A percentile compares a stretch with the other conserved stretches of the same genome.
These are phyloP conservation scores for Cladosporium velox DNA, from an alignment of 2,329 filamentous ascomycete genomes.

Conservation along the genomic window DNA sequence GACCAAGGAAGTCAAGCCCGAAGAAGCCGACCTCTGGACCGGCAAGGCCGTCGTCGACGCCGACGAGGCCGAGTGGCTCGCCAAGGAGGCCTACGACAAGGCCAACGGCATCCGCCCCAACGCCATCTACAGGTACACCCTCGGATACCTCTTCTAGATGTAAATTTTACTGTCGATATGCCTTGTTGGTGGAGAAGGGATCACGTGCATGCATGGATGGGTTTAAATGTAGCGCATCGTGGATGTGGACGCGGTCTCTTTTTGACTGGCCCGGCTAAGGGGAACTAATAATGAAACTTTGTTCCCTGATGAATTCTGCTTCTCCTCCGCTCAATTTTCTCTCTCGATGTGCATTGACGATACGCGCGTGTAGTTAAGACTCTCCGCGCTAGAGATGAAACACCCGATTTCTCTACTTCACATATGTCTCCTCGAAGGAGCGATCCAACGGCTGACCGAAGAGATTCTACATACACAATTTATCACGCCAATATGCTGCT, in stretches of 20 bases:
- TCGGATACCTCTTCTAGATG: conserved; percentile 33
- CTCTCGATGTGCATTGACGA: no score
- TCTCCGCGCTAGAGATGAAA: not conserved
- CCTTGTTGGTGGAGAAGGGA: not conserved
- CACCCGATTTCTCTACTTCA: not conserved
- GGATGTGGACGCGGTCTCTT: not conserved
- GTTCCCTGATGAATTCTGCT: not conserved
- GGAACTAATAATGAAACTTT: conserved; percentile 5
- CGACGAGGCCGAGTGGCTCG: conserved; percentile 50
- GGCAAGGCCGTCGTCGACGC: conserved; percentile 62
- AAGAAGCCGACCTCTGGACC: conserved; percentile 60
- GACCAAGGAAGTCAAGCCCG: conserved; percentile 56
- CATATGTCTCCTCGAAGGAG: no score
- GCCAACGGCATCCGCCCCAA: conserved; percentile 26
- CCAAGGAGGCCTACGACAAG: conserved; percentile 33
- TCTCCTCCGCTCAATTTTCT: no score
- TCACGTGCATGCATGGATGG: no score
- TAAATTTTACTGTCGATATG: not conserved
- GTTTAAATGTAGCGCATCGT: no score
- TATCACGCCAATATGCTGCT: not conserved
- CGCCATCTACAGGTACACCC: conserved; percentile 26
- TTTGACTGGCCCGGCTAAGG: not conserved
- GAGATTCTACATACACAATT: no score
- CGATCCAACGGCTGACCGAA: no score
- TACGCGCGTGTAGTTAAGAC: no score